phyloP scores from a whole-genome alignment of 2,329 filamentous ascomycete species.

The Didymella keratinophila region DNA sequence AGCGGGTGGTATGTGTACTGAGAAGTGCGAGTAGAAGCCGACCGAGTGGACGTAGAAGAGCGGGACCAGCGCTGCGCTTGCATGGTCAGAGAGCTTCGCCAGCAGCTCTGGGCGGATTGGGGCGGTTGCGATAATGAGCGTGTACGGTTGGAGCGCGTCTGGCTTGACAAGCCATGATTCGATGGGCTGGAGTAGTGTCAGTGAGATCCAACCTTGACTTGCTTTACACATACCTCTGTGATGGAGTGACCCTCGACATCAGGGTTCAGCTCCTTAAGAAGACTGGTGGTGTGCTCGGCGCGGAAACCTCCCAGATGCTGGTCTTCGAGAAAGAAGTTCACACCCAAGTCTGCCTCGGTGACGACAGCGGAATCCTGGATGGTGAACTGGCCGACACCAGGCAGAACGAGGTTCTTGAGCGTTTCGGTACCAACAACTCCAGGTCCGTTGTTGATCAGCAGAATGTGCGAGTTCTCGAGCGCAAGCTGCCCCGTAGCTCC shows the following conservation, averaged over 20 bases:
- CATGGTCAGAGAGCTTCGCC: slow-evolving; percentile 58
- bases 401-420: slow-evolving; percentile 95
- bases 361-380: slow-evolving; percentile 84
- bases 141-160: slow-evolving; percentile 58
- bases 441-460: slow-evolving; percentile 86
- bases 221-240: slow-evolving; percentile 57
- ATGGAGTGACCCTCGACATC: slow-evolving; percentile 82
- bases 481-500: slow-evolving; percentile 90
- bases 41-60: slow-evolving; percentile 85
- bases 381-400: slow-evolving; percentile 88
- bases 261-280: slow-evolving; percentile 88
- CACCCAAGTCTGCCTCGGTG: slow-evolving; percentile 82
- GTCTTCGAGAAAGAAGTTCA: slow-evolving; percentile 96
- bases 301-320: slow-evolving; percentile 77
- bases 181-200: slow-evolving; percentile 48
- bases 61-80: slow-evolving; percentile 69
- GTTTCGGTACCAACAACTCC: slow-evolving; percentile 90
- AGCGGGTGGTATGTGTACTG: slow-evolving; percentile 75
- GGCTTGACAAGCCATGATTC: slow-evolving; percentile 55
- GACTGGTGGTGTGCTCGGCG: slow-evolving; percentile 77
- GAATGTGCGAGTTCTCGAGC: slow-evolving; percentile 88
- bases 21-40: slow-evolving; percentile 91
- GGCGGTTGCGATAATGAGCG: slow-evolving; percentile 67
- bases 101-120: slow-evolving; percentile 65
- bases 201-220: background rate